These are phyloP conservation scores for Fusarium verticillioides DNA, from an alignment of 2,329 filamentous ascomycete genomes.

Conservation along the genomic window DNA sequence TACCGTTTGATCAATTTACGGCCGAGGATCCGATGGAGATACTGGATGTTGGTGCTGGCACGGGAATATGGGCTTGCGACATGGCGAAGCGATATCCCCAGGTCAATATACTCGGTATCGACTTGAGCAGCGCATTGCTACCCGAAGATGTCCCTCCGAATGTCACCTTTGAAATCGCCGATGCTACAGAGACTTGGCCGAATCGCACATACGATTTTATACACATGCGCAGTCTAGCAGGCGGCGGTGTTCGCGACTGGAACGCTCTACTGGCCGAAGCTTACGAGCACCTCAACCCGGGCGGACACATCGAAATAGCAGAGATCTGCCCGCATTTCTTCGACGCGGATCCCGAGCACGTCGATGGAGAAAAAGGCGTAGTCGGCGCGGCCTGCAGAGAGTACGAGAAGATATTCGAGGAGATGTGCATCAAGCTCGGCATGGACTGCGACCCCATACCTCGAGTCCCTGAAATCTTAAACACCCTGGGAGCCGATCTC, in stretches of 20 bases:
- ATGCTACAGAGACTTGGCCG: constrained; percentile 62
- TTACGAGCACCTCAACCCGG: constrained; percentile 55
- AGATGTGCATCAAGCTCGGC: constrained; percentile 44
- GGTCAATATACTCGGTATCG: constrained; percentile 54
- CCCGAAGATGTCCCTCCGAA: constrained; percentile 65
- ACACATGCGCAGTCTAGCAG: constrained; percentile 56
- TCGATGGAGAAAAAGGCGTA: constrained; percentile 36
- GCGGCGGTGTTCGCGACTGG: constrained; percentile 59
- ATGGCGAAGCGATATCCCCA: constrained; percentile 55
- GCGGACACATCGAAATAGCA: constrained; percentile 58
- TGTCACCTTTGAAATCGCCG: constrained; percentile 67
- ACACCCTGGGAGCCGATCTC: constrained; percentile 53
- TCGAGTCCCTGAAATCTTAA: constrained; percentile 49
- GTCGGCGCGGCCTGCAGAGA: constrained; percentile 47
- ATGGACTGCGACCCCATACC: constrained; percentile 56
- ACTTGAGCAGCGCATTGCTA: constrained; percentile 55
- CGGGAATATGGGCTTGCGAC: constrained; percentile 56
- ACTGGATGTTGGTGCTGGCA: constrained; percentile 57
- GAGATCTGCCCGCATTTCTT: constrained; percentile 55
- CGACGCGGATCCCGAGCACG: constrained; percentile 49
- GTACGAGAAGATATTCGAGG: constrained; percentile 48
- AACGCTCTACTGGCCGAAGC: constrained; percentile 49
- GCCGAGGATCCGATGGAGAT: constrained; percentile 45
- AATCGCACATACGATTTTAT: constrained; percentile 53
- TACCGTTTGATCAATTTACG: constrained; percentile 44